A percentile compares a stretch with the other conserved stretches of the same genome.
These are phyloP conservation scores for Talaromyces nanjingensis DNA, from an alignment of 495 filamentous ascomycete genomes.

Conservation along the genomic window DNA sequence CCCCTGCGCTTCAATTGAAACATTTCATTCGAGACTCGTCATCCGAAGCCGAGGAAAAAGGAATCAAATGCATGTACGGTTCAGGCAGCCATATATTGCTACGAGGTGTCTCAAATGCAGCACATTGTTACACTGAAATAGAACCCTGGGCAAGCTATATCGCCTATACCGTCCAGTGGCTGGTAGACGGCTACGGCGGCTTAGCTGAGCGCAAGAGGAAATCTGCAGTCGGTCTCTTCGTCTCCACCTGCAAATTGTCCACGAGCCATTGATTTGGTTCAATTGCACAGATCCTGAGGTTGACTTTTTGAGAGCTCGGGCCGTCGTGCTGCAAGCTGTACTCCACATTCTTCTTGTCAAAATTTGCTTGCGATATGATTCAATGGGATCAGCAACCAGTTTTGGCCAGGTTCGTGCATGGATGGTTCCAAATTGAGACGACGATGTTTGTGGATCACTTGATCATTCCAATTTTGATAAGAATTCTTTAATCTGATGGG, in stretches of 20 bases:
- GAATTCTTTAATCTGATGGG: background rate
- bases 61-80: background rate
- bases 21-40: background rate
- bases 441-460: background rate
- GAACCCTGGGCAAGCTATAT: background rate
- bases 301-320: background rate
- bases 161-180: background rate
- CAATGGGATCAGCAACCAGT: background rate
- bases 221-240: background rate
- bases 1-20: background rate
- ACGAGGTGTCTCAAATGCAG: background rate
- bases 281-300: background rate
- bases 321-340: background rate
- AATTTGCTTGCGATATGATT: background rate
- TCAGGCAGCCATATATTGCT: background rate
- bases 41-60: background rate
- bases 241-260: background rate
- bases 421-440: background rate
- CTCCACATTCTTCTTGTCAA: background rate
- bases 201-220: background rate
- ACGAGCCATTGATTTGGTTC: background rate
- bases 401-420: background rate
- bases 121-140: background rate
- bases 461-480: background rate
- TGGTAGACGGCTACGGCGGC: background rate